Percentiles rank a stretch among this genome's conserved stretches.
Evolutionary conservation across 2,329 filamentous ascomycete genomes (phyloP).

Genomic region (Graphium sp.): DNA sequence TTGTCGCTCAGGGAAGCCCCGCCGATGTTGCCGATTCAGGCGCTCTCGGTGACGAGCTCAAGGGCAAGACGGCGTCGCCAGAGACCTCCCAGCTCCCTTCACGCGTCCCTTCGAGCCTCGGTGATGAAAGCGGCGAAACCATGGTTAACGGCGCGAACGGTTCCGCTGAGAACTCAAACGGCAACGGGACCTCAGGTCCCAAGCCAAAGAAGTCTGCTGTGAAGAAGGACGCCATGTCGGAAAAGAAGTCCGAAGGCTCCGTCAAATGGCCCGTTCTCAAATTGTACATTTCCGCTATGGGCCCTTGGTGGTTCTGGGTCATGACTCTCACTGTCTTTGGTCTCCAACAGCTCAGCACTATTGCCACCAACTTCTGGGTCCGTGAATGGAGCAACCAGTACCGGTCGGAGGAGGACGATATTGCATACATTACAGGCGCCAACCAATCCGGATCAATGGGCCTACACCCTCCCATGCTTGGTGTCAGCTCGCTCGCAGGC

Average conservation of each 20-base stretch:
- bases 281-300: slow-evolving; percentile 81
- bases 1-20: slow-evolving; percentile 60
- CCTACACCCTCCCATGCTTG: background rate
- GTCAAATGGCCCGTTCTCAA: slow-evolving; percentile 78
- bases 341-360: slow-evolving; percentile 67
- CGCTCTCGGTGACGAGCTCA: slow-evolving; percentile 70
- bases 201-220: slow-evolving; percentile 29
- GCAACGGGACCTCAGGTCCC: slow-evolving; percentile 26
- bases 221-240: slow-evolving; percentile 39
- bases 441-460: background rate
- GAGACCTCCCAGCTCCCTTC: slow-evolving; percentile 60
- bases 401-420: slow-evolving; percentile 21
- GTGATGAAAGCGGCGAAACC: slow-evolving; percentile 41
- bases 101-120: slow-evolving; percentile 58
- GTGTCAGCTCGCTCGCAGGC: slow-evolving; percentile 1
- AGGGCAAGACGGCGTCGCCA: slow-evolving; percentile 55
- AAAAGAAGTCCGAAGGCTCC: slow-evolving; percentile 69
- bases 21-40: slow-evolving; percentile 72
- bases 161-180: slow-evolving; percentile 27
- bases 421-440: slow-evolving; percentile 2
- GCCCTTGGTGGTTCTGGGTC: slow-evolving; percentile 91
- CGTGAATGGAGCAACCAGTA: slow-evolving; percentile 91
- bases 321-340: slow-evolving; percentile 59
- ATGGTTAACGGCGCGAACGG: slow-evolving; percentile 23
- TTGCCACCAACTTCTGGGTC: slow-evolving; percentile 90